Conservation (phyloP, 192 early-diverging fungal species). For the Lobulomyces angularis region DNA sequence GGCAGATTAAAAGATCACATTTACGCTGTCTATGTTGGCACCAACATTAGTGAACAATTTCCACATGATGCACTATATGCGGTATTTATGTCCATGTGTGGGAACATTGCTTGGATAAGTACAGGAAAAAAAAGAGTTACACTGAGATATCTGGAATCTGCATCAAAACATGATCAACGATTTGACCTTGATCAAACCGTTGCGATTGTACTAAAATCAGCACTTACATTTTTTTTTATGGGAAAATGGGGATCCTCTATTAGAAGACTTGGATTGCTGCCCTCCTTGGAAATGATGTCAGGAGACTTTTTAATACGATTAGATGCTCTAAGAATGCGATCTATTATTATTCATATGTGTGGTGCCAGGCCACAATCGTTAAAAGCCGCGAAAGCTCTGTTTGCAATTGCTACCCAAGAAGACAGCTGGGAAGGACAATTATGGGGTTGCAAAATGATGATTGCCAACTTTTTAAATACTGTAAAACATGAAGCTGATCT, state of each 20-base stretch:
- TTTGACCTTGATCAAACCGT: constrained; percentile 13
- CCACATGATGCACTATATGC: constrained; percentile 21
- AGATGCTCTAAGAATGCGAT: constrained; percentile 17
- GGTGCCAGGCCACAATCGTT: constrained; percentile 9
- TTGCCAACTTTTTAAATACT: constrained; percentile 11
- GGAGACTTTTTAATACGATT: constrained; percentile 16
- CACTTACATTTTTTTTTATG: constrained; percentile 20
- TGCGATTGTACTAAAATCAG: constrained; percentile 10
- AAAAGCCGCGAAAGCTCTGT: constrained; percentile 10
- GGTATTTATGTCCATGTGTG: constrained; percentile 17
- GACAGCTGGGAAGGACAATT: constrained; percentile 20
- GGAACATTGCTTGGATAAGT: constrained; percentile 12
- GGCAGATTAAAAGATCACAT: constrained; percentile 5
- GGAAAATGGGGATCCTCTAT: constrained; percentile 21
- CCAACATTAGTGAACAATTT: constrained; percentile 28
- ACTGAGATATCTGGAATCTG: constrained; percentile 24
- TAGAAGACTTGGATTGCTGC: constrained; percentile 13
- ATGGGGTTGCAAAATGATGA: constrained; percentile 22
- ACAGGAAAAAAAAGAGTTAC: constrained; percentile 1
- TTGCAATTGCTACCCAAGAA: constrained; percentile 16
- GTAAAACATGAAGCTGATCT: constrained; percentile 9
- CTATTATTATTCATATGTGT: constrained; percentile 10
- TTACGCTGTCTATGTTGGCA: constrained; percentile 21
- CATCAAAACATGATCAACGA: constrained; percentile 11
- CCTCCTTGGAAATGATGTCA: constrained; percentile 12